Base-by-base conservation (phyloP, 164 flowering plant genomes). In the Saururus chinensis region DNA sequence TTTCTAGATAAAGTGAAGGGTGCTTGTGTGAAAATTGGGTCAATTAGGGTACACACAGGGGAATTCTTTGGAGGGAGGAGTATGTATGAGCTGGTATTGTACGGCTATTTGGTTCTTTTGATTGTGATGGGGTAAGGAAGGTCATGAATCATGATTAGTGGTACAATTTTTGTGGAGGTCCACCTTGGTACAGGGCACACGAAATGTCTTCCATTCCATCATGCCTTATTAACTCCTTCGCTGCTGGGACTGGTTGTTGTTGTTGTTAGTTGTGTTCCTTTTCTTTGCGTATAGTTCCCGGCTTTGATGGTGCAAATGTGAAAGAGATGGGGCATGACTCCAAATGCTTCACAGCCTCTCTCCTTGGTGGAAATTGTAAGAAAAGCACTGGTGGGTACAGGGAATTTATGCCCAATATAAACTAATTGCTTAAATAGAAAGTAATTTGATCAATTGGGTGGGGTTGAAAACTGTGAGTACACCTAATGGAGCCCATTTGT, bases 141-240 rank as follows among this genome's bases (percentile, higher is more conserved):
- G 49, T 14, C 12, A 56, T 53, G 11, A 53, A 53, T 17, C 56
- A n/a, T n/a, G 56, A 53, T 8, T n/a, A 21, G 56, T 9, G 24
- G 56, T 17, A n/a, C 56, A 53, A n/a, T 53, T 17, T 22, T n/a
- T 4, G 23, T 53, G 56, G 66, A 58, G 40, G 25, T 24, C 63
- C 63, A 24, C 40, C 40, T 53, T 60, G 64, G 53, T 19, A 16
- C 64, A 24, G 53, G 54, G 51, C 63, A 42, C 54, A 54, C 19
- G 55, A 66, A 66, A 52, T 60, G 69, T 66, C 64, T 22, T 54
- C 64, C 69, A 23, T 49, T 17, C 60, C 64, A 63, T 69, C 60
- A 59, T 69, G 57, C 52, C 45, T 35, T 21, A 30, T 13, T 30
- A n/a, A 59, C 23, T 40, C 51, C 4, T n/a, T n/a, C n/a, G n/a